phyloP scores from a whole-genome alignment of 2,329 filamentous ascomycete species.

The Talaromyces atroroseus region DNA sequence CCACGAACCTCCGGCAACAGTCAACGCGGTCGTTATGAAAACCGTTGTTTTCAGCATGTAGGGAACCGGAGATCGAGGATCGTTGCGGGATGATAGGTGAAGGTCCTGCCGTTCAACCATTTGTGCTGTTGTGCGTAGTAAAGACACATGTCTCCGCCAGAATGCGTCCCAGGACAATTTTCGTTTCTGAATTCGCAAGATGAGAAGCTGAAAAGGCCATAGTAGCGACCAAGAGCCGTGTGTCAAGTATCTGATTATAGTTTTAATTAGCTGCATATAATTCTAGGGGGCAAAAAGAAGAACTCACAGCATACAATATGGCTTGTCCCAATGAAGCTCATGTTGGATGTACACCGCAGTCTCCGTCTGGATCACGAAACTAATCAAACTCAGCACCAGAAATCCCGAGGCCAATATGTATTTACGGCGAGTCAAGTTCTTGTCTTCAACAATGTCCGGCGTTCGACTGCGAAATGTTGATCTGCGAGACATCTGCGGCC shows the following conservation, averaged over 20 bases:
- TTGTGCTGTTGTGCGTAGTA: conserved; percentile 62
- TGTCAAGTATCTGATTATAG: conserved; percentile 63
- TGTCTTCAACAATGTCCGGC: conserved; percentile 57
- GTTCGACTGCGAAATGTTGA: conserved; percentile 73
- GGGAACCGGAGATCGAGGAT: conserved; percentile 48
- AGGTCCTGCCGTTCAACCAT: conserved; percentile 82
- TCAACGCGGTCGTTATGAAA: conserved; percentile 78
- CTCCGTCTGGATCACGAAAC: conserved; percentile 92
- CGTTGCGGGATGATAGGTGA: conserved; percentile 48
- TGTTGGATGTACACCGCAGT: conserved; percentile 93
- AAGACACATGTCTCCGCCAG: conserved; percentile 67
- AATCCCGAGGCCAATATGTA: conserved; percentile 86
- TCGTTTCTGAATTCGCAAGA: conserved; percentile 74
- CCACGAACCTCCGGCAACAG: conserved; percentile 87
- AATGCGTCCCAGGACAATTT: conserved; percentile 76
- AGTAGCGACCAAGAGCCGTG: conserved; percentile 90
- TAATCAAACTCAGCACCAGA: conserved; percentile 72
- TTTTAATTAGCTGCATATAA: not conserved
- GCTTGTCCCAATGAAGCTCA: conserved; percentile 89
- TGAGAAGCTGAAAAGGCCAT: conserved; percentile 76
- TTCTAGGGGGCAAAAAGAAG: not conserved
- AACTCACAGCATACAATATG: conserved; percentile 93
- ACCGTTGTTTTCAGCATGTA: conserved; percentile 78
- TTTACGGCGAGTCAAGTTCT: conserved; percentile 66
- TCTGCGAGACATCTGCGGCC: conserved; percentile 45